Conservation (phyloP, 1,284 basidiomycete species). For the Cryptococcus wingfieldii region DNA sequence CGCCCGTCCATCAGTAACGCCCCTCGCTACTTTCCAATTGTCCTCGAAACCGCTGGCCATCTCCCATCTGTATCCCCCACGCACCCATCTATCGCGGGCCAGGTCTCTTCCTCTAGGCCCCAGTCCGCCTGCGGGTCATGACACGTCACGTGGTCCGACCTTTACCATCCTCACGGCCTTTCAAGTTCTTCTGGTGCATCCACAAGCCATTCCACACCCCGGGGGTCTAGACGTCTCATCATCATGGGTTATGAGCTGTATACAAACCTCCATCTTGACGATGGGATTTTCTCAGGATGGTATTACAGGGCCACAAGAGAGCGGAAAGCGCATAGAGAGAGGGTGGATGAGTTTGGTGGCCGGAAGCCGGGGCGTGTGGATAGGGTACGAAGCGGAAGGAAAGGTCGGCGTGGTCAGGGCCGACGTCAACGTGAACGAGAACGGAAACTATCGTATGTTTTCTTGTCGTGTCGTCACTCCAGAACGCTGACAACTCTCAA, state of each 20-base stretch:
- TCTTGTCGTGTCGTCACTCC: not conserved
- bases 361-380: constrained; percentile 36
- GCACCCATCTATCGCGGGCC: constrained; percentile 15
- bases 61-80: constrained; percentile 30
- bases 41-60: constrained; percentile 22
- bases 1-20: constrained; percentile 10
- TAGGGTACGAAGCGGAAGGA: constrained; percentile 27
- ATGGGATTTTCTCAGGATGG: constrained; percentile 10
- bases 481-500: not conserved
- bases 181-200: constrained; percentile 28
- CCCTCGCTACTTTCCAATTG: constrained; percentile 25
- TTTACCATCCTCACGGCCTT: constrained; percentile 26
- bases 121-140: constrained; percentile 16
- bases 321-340: constrained; percentile 12
- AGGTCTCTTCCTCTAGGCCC: constrained; percentile 28
- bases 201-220: constrained; percentile 1
- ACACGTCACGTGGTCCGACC: constrained; percentile 23
- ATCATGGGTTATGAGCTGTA: constrained; percentile 25
- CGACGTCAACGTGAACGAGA: constrained; percentile 29
- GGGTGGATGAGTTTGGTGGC: constrained; percentile 38
- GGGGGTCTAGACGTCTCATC: not conserved
- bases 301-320: constrained; percentile 4
- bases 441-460: constrained; percentile 27
- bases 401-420: constrained; percentile 22
- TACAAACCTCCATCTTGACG: constrained; percentile 23